Conservation (phyloP, 2,329 filamentous ascomycete species). For the Verticillium isaacii region DNA sequence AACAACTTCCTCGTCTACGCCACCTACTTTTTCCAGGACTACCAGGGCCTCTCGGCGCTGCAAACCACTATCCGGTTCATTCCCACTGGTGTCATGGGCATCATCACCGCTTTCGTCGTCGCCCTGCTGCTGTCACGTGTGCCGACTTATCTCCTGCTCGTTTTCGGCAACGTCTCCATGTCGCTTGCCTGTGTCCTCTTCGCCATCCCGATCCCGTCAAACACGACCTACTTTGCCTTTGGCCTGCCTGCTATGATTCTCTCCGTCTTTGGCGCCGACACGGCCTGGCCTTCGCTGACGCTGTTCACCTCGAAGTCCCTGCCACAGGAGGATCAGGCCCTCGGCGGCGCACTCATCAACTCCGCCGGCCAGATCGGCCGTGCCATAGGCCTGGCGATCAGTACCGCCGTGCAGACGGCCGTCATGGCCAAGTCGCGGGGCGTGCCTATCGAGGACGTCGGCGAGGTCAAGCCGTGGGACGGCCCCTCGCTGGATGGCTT, state of each 20-base stretch:
- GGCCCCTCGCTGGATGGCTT: conserved; percentile 40
- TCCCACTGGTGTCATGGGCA: conserved; percentile 57
- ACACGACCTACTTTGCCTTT: conserved; percentile 63
- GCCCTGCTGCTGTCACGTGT: conserved; percentile 53
- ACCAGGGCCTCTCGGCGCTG: conserved; percentile 55
- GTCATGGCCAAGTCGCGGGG: conserved; percentile 48
- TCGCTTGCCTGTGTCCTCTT: conserved; percentile 55
- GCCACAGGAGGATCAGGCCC: conserved; percentile 58
- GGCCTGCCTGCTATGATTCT: conserved; percentile 63
- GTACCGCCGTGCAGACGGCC: conserved; percentile 59
- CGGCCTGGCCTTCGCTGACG: conserved; percentile 59
- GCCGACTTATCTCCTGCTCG: conserved; percentile 52
- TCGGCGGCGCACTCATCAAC: conserved; percentile 66
- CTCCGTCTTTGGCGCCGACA: conserved; percentile 62
- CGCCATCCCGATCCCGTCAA: conserved; percentile 55
- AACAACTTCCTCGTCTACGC: conserved; percentile 64
- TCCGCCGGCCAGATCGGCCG: conserved; percentile 61
- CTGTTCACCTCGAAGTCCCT: conserved; percentile 62
- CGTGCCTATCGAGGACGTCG: conserved; percentile 37
- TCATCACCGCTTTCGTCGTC: conserved; percentile 51
- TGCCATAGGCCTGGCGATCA: conserved; percentile 60
- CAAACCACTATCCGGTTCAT: conserved; percentile 66
- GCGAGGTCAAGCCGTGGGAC: conserved; percentile 38
- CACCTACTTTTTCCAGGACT: conserved; percentile 68
- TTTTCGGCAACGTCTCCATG: conserved; percentile 52